Conservation (phyloP, 345 rosid genomes). For the Heritiera littoralis region DNA sequence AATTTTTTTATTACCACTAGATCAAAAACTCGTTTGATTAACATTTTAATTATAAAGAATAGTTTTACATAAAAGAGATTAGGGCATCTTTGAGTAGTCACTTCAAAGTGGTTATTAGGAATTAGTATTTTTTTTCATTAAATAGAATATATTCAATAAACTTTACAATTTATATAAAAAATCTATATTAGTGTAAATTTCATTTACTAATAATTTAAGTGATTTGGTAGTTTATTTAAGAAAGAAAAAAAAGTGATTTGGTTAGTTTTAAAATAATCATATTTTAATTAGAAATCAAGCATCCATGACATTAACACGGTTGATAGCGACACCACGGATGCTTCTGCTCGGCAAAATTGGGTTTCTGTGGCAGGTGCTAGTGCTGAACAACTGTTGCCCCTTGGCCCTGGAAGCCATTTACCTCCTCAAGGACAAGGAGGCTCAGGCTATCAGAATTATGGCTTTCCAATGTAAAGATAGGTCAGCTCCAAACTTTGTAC, state of each 20-base stretch:
- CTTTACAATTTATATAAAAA: no score
- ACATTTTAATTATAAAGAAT: neutral
- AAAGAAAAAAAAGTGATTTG: no score
- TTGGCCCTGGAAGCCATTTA: constrained; percentile 10
- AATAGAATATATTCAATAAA: no score
- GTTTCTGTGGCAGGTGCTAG: constrained; percentile 15
- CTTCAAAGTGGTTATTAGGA: no score
- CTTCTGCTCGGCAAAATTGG: constrained; percentile 32
- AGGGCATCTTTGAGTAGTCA: neutral
- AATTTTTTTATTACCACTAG: no score
- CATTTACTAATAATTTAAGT: no score
- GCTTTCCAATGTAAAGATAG: constrained; percentile 27
- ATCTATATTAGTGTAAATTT: no score
- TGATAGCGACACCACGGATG: constrained; percentile 18
- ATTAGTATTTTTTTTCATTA: no score
- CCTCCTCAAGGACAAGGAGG: constrained; percentile 31
- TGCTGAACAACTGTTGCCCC: constrained; percentile 30
- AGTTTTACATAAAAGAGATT: neutral
- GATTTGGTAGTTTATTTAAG: no score
- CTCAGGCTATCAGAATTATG: constrained; percentile 26
- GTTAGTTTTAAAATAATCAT: no score
- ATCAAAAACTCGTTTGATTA: no score
- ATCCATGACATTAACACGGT: constrained; percentile 77
- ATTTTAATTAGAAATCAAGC: no score
- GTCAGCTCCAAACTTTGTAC: constrained; percentile 11